Conservation (phyloP, 306 rosid species). For the Calophaca sinica region DNA sequence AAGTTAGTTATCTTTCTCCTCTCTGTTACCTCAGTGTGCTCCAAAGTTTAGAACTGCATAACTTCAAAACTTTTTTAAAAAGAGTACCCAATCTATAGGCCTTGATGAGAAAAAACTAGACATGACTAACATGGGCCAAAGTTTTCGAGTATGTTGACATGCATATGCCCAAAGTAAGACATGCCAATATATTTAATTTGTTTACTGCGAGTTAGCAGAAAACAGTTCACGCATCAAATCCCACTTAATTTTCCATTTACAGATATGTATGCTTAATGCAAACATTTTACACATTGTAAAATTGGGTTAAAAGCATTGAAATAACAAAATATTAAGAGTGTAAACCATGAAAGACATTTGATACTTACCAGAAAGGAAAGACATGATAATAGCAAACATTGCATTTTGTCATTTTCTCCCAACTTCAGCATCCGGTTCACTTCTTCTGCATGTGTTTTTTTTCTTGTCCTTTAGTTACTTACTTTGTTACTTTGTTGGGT, state of each 20-base stretch:
- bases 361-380: slow-evolving; percentile 61
- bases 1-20: too few relatives aligned
- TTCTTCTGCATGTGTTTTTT: too few relatives aligned
- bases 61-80: too few relatives aligned
- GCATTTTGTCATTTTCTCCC: too few relatives aligned
- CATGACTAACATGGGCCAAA: slow-evolving; percentile 9
- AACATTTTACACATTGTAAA: slow-evolving; percentile 10
- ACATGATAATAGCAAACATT: too few relatives aligned
- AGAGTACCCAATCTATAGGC: background rate
- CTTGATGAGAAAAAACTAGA: background rate
- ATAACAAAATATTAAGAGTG: slow-evolving; percentile 7
- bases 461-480: too few relatives aligned
- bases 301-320: slow-evolving; percentile 25
- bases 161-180: background rate
- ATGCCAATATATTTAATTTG: background rate
- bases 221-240: background rate
- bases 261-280: slow-evolving; percentile 2
- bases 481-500: too few relatives aligned
- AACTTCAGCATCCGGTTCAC: too few relatives aligned
- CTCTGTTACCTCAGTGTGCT: too few relatives aligned
- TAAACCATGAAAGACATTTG: slow-evolving; percentile 26
- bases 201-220: slow-evolving; percentile 22
- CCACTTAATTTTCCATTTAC: background rate
- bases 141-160: slow-evolving; percentile 5
- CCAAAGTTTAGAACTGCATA: too few relatives aligned